Evolutionary conservation across 306 rosid genomes (phyloP).

Genomic region (Ceratonia siliqua): DNA sequence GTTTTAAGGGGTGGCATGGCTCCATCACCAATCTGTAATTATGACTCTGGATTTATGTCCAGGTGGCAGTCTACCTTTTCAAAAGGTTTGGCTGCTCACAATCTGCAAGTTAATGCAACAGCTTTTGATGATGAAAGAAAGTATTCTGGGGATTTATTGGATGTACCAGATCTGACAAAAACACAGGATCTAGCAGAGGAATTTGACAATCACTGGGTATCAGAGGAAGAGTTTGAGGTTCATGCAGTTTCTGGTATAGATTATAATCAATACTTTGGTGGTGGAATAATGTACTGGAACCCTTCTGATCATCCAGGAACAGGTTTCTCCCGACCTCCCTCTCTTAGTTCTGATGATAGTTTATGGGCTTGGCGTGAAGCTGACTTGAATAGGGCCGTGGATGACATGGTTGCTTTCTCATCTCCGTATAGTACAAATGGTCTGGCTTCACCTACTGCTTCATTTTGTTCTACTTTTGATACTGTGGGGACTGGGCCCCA

Average conservation of each 20-base stretch:
- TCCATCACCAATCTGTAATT: slow-evolving; percentile 60
- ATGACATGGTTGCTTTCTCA: slow-evolving; percentile 97
- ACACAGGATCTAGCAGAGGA: slow-evolving; percentile 72
- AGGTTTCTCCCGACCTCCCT: slow-evolving; percentile 94
- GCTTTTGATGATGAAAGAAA: slow-evolving; percentile 61
- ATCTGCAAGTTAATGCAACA: slow-evolving; percentile 54
- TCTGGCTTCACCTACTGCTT: slow-evolving; percentile 85
- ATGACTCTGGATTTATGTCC: slow-evolving; percentile 74
- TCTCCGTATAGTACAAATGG: slow-evolving; percentile 89
- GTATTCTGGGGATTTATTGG: slow-evolving; percentile 69
- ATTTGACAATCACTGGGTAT: slow-evolving; percentile 81
- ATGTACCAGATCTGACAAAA: slow-evolving; percentile 62
- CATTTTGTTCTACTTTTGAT: slow-evolving; percentile 86
- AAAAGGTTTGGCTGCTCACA: slow-evolving; percentile 61
- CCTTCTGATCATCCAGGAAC: slow-evolving; percentile 81
- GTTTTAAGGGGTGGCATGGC: slow-evolving; percentile 71
- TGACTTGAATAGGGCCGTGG: slow-evolving; percentile 90
- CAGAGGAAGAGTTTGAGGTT: slow-evolving; percentile 92
- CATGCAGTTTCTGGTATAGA: slow-evolving; percentile 87
- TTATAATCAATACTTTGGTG: slow-evolving; percentile 93
- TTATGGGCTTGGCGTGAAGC: slow-evolving; percentile 97
- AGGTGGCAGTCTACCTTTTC: slow-evolving; percentile 71
- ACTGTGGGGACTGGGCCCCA: slow-evolving; percentile 73
- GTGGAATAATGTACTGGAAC: slow-evolving; percentile 95
- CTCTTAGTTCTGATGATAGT: slow-evolving; percentile 97